Evolutionary conservation across 176 grass and related monocot genomes (phyloP), one percentile per base, ranked within the genome.

Genomic region (Juncus effusus): DNA sequence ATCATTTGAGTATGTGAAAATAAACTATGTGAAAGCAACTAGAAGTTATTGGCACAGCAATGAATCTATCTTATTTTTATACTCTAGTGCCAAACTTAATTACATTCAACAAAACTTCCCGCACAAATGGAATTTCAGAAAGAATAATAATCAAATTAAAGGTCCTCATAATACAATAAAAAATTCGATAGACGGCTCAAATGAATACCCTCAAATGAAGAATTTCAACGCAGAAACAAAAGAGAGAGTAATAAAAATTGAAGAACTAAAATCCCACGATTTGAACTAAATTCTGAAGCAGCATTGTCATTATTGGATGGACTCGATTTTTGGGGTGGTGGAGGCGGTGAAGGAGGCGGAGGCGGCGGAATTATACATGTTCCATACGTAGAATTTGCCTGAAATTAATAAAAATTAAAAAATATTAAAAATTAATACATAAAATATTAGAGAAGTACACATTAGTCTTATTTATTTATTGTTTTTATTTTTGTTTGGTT

Each of bases 361-460:
- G 79, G 54, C 6, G 76, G 50, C 3, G 76, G 67, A 65, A 70
- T 70, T 35, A 2, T 6, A 61, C 82, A 90, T 2, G 76, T 42
- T 11, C 87, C 87, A 49, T 79, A 82, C 15, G 76, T 69, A 10
- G 72, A 50, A 68, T 85, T 80, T 61, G 80, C 77, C 85, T 88
- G 80, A 36, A 49, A 58, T 10, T 16, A 14, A 73, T 38, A 5
- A 73, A 38, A 14, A 4, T 51, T 65, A 54, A 28, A 54, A 64
- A 63, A 61, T 19, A 53, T 45, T 41, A 50, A 50, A 55, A 5
- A 62, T 74, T 13, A 10, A 42, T 59, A 50, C 10, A 54, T 60
- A 42, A 51, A 16, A 74, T 44, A 53, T 1, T 59, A 42, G 12
- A 40, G 5, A 73, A 47, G 19, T 59, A 4, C 35, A n/a, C n/a